Conservation (phyloP, 129 eudicot genomes). For the Arctium lappa region DNA sequence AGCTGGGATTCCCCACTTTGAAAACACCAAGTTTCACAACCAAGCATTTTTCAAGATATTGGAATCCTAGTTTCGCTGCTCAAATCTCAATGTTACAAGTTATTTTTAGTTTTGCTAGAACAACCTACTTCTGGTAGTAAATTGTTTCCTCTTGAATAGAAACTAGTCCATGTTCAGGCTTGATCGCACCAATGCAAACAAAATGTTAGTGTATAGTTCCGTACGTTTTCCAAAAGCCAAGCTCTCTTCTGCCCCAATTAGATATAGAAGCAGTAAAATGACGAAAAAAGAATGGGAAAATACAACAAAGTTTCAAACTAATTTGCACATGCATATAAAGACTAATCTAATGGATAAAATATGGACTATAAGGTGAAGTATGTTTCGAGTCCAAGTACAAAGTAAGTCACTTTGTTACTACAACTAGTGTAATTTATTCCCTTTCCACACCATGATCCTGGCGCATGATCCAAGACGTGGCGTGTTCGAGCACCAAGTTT, state of each 20-base stretch:
- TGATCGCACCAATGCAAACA: too few species aligned
- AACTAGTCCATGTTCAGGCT: neutral
- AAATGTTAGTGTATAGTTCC: neutral
- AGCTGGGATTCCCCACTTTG: too few species aligned
- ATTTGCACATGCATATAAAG: neutral
- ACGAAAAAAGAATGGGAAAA: neutral
- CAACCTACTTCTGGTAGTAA: too few species aligned
- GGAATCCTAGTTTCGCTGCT: too few species aligned
- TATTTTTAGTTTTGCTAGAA: too few species aligned
- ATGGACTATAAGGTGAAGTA: neutral
- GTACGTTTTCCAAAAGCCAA: neutral
- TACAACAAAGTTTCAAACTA: neutral
- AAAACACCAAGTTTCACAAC: too few species aligned
- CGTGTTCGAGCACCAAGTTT: neutral
- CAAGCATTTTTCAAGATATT: too few species aligned
- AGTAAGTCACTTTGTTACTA: neutral
- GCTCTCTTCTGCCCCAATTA: neutral
- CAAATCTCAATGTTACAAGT: too few species aligned
- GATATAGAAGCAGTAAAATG: neutral
- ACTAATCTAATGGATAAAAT: neutral
- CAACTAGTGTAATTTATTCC: neutral
- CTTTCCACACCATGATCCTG: neutral
- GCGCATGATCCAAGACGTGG: neutral
- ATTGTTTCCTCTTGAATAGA: too few species aligned
- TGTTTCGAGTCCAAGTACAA: neutral